Conservation (phyloP, 306 rosid species). For the Lathyrus oleraceus region DNA sequence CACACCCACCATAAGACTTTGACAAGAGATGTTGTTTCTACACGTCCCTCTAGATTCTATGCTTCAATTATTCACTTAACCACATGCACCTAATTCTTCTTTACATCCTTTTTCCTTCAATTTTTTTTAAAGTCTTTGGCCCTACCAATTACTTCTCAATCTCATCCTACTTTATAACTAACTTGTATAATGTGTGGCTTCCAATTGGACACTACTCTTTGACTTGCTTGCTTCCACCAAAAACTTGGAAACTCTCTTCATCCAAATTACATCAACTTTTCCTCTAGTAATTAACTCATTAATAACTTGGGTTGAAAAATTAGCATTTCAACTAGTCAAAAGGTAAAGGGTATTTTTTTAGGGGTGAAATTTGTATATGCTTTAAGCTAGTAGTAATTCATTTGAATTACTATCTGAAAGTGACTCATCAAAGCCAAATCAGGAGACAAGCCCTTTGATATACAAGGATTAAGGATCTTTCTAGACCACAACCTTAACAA, state of each 20-base stretch:
- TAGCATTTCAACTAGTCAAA: not conserved
- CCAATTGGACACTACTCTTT: slow-evolving; percentile 31
- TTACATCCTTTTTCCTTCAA: slow-evolving; percentile 30
- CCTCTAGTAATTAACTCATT: slow-evolving; percentile 2
- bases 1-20: slow-evolving; percentile 50
- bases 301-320: slow-evolving; percentile 11
- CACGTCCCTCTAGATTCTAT: slow-evolving; percentile 30
- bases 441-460: slow-evolving; percentile 36
- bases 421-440: slow-evolving; percentile 31
- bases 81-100: slow-evolving; percentile 57
- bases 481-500: slow-evolving; percentile 36
- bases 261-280: slow-evolving; percentile 2
- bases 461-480: slow-evolving; percentile 16
- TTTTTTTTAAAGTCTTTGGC: slow-evolving; percentile 39
- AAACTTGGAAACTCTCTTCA: slow-evolving; percentile 19
- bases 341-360: not conserved
- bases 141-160: slow-evolving; percentile 50
- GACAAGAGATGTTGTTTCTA: slow-evolving; percentile 48
- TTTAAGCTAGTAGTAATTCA: not conserved
- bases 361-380: slow-evolving; percentile 17
- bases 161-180: slow-evolving; percentile 46
- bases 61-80: slow-evolving; percentile 61
- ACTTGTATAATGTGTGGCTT: slow-evolving; percentile 37
- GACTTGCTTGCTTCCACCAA: slow-evolving; percentile 38
- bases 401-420: slow-evolving; percentile 31